Evolutionary conservation across 2,329 filamentous ascomycete genomes (phyloP).

Genomic region (Calonectria montana): DNA sequence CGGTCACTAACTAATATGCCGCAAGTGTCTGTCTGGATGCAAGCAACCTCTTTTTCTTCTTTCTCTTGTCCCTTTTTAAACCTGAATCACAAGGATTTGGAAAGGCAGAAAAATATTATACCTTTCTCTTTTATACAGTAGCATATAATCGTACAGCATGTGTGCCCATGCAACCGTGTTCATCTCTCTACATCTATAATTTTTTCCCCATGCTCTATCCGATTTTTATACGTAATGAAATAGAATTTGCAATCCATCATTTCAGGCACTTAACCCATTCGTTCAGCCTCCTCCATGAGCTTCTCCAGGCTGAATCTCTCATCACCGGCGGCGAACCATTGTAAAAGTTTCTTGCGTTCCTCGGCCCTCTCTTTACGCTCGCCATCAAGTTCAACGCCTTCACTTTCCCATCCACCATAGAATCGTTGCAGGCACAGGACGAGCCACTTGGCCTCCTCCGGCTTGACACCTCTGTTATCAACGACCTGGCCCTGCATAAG

Average conservation of each 20-base stretch:
- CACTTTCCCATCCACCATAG: constrained; percentile 75
- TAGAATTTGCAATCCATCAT: background rate
- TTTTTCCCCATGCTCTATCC: background rate
- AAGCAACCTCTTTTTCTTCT: background rate
- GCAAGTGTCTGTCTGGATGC: background rate
- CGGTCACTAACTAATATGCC: no score
- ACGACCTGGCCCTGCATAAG: constrained; percentile 87
- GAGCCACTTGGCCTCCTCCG: constrained; percentile 89
- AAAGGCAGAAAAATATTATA: background rate
- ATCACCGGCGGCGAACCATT: constrained; percentile 86
- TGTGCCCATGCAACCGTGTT: background rate
- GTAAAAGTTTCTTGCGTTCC: constrained; percentile 76
- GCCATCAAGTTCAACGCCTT: constrained; percentile 47
- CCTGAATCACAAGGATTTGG: background rate
- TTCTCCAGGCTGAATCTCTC: constrained; percentile 83
- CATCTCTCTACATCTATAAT: background rate
- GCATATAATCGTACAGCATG: background rate
- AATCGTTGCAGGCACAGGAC: constrained; percentile 95
- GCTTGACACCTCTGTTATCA: constrained; percentile 78
- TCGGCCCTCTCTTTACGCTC: constrained; percentile 66
- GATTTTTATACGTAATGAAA: background rate
- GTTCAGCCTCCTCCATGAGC: constrained; percentile 90
- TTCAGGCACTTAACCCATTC: constrained; percentile 63
- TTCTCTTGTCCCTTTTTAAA: background rate
- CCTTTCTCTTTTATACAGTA: background rate